Conservation (phyloP, 495 filamentous ascomycete species). For the Usnea hakonensis region DNA sequence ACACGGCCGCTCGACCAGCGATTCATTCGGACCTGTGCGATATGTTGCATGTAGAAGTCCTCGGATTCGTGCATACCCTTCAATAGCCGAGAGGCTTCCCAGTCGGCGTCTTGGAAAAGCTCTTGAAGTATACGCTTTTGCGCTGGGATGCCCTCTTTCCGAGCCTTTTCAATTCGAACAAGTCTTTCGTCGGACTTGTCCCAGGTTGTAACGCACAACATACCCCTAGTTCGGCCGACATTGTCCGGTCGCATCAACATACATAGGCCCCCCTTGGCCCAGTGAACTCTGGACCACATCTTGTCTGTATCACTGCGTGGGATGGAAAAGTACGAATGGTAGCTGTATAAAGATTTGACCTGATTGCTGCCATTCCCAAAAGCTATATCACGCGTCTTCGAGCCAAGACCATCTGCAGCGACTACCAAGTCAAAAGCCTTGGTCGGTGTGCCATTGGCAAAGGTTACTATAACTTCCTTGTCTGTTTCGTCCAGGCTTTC, state of each 20-base stretch:
- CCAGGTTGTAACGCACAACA: conserved; percentile 21
- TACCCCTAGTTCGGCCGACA: conserved; percentile 33
- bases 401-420: conserved; percentile 43
- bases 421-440: conserved; percentile 42
- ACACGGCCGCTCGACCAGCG: conserved; percentile 40
- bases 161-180: conserved; percentile 5
- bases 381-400: conserved; percentile 31
- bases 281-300: conserved; percentile 31
- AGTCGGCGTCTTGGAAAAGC: conserved; percentile 39
- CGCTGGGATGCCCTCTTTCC: neutral
- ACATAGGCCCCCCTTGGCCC: conserved; percentile 26
- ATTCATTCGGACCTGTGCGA: conserved; percentile 36
- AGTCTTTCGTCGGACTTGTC: conserved; percentile 9
- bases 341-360: conserved; percentile 25
- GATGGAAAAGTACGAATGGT: conserved; percentile 37
- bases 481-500: conserved; percentile 22
- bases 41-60: conserved; percentile 42
- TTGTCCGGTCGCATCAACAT: conserved; percentile 36
- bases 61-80: conserved; percentile 32
- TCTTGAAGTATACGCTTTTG: neutral
- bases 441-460: conserved; percentile 31
- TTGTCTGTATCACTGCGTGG: conserved; percentile 31
- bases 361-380: conserved; percentile 25
- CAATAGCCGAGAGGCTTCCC: conserved; percentile 36
- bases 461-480: conserved; percentile 30